Base-by-base conservation (phyloP, 371 early-diverging fungal species). In the Dinochytrium kinnereticum region DNA sequence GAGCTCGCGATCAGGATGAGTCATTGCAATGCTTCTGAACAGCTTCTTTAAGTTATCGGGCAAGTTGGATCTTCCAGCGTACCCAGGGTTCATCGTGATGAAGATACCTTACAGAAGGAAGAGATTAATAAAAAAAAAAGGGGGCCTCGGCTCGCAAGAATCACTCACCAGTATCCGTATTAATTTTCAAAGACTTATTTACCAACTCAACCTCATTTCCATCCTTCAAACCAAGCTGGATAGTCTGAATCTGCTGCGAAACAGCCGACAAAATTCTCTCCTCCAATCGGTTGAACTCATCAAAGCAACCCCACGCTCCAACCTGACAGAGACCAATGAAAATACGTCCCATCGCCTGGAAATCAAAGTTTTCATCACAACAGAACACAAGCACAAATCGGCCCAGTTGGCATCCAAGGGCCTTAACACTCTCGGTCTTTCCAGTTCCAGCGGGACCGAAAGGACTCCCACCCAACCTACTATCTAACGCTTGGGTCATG, bases 61-160 rank as follows among this genome's bases (percentile, higher is more conserved):
- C 69, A 99, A 85, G 76, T 97, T 95, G 72, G 96, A 96, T 51
- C 99, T 93, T 24, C 99, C 99, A 39, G 97, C 96, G 85, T 99
- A 99, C 28, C 98, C 99, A 50, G 99, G 98, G 83, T 99, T 99
- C 98, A 99, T 98, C 40, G 99, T 99, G 76, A 99, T 97, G 80
- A 99, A 99, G 76, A 99, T 95, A 76, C 97, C 91, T 75, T 30
- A 24, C 59, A 19, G 34, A 5, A 69, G 59, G 33, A 31, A 7
- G 31, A 66, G 33, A 36, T 21, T 38, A 51, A 51, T 44, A 17
- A 53, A 39, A 70, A 71, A 40, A 71, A 65, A 36, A 3, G n/a
- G n/a, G n/a, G n/a, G n/a, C n/a, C n/a, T n/a, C n/a, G n/a, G n/a
- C n/a, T n/a, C n/a, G n/a, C n/a, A n/a, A n/a, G n/a, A n/a, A n/a